Evolutionary conservation across 176 grass and related monocot genomes (phyloP).

Genomic region (Elaeis guineensis): DNA sequence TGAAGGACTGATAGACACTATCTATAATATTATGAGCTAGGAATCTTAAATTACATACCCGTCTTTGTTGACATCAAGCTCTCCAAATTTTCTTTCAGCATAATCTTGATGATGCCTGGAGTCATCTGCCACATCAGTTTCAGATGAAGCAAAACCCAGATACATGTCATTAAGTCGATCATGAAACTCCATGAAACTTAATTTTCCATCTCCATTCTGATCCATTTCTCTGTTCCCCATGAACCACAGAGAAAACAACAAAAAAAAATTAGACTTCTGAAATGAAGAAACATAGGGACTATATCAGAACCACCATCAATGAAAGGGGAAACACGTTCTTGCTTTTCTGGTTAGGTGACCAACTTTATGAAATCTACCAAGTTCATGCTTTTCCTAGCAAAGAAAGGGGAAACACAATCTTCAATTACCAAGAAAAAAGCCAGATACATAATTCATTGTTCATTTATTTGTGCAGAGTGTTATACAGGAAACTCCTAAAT

Average conservation of each 20-base stretch:
- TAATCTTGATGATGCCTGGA: background rate
- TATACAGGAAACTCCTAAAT: no score
- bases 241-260: background rate
- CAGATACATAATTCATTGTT: no score
- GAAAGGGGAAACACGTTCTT: no score
- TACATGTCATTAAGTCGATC: slow-evolving; percentile 9
- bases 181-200: slow-evolving; percentile 25
- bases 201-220: slow-evolving; percentile 20
- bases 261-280: background rate
- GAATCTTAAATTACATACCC: slow-evolving; percentile 5
- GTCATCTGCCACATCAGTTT: slow-evolving; percentile 1
- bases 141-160: background rate
- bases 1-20: no score
- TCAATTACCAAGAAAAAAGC: no score
- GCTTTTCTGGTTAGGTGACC: no score
- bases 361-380: no score
- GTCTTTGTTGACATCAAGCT: slow-evolving; percentile 34
- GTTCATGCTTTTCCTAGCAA: no score
- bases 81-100: slow-evolving; percentile 20
- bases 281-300: background rate
- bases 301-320: no score
- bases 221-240: slow-evolving; percentile 26
- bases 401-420: no score
- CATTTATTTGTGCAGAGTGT: no score
- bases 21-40: no score